A percentile compares a stretch with the other conserved stretches of the same genome.
Evolutionary conservation across 2,329 filamentous ascomycete genomes (phyloP).

Genomic region (Ophiostoma australiae): DNA sequence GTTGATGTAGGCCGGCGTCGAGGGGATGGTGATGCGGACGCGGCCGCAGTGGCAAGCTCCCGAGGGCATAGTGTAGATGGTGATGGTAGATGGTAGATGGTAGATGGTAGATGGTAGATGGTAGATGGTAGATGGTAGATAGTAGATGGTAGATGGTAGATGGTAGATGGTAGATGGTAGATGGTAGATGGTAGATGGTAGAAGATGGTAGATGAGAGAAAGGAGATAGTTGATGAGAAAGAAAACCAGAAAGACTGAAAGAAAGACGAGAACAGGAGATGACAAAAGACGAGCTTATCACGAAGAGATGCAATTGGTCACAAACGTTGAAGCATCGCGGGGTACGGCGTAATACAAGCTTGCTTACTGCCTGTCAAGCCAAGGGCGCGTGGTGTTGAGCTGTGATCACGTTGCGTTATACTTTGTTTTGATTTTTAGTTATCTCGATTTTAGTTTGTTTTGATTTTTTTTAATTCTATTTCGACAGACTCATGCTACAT

Average conservation of each 20-base stretch:
- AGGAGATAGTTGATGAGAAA: background rate
- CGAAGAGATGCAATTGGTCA: background rate
- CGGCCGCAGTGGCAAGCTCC: slow-evolving; percentile 29
- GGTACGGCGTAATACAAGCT: slow-evolving; percentile 1
- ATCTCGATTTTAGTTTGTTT: too few relatives aligned
- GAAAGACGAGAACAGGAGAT: background rate
- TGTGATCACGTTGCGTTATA: background rate
- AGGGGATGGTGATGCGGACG: slow-evolving; percentile 25
- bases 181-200: background rate
- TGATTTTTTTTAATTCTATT: too few relatives aligned
- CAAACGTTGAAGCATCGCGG: background rate
- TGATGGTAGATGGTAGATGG: background rate
- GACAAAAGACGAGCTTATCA: background rate
- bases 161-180: background rate
- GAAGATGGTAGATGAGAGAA: background rate
- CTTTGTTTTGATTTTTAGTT: too few relatives aligned
- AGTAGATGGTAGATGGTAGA: background rate
- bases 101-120: background rate
- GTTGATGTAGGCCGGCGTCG: slow-evolving; percentile 25
- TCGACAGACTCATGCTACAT: too few relatives aligned
- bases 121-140: background rate
- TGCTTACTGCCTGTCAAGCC: background rate
- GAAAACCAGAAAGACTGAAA: background rate
- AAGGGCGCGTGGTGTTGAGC: background rate
- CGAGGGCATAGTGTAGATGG: background rate